Evolutionary conservation across 2,329 filamentous ascomycete genomes (phyloP), one percentile per base, ranked within the genome.

Genomic region (Boeremia lycopersici): DNA sequence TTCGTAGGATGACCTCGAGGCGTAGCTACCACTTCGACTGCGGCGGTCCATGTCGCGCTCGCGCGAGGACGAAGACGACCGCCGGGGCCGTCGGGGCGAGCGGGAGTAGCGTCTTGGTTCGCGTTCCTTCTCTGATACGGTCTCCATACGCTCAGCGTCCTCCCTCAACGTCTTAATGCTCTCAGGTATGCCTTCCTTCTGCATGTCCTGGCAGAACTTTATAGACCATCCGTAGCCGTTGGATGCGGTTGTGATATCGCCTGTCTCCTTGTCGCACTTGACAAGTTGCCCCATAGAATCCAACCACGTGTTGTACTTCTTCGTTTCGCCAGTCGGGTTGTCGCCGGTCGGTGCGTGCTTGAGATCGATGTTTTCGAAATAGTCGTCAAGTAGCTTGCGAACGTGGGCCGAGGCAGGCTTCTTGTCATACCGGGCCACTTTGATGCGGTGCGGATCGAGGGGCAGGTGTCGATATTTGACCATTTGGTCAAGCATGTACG

Each of bases 161-260:
- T 69, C 64, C 15, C 70, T 61, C 25, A 58, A 56, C 12, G 60
- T 61, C 17, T 58, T 57, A 19, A 71, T 64, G 6, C 43, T 62
- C 30, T 65, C 57, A 9, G 69, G 69, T 7, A 69, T 35, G 2
- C 60, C 63, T 6, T 68, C 49, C n/a, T 62, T 63, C 51, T 88
- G 91, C 89, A 95, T 95, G 68, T 89, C 89, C 62, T 90, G 81
- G 70, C 90, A 96, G 63, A 96, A 95, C 1, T 80, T 79, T 34
- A 84, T 83, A 5, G 91, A 93, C 92, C 92, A 96, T 57, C 91
- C 92, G 70, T 96, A 96, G 72, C 96, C 96, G 0, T 89, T 90
- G 59, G 90, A 87, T 1, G 87, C 87, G 6, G 82, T 80, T 6
- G 87, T 71, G 2, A 87, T 76, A 2, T 89, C 84, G 0, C 87